phyloP scores from a whole-genome alignment of 2,329 filamentous ascomycete species.

The Calonectria leucothoes region DNA sequence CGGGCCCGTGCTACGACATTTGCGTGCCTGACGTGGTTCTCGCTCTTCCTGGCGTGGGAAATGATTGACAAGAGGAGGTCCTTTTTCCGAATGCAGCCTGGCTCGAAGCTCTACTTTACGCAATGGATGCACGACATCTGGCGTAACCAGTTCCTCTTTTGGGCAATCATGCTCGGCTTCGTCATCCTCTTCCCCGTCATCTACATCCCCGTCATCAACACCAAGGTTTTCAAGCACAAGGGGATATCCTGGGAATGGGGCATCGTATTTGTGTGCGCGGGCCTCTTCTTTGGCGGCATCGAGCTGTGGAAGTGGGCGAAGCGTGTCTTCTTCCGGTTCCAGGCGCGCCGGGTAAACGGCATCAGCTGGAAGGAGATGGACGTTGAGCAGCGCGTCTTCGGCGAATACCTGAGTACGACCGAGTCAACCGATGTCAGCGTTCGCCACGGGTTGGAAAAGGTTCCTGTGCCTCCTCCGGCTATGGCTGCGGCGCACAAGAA shows the following conservation, averaged over 20 bases:
- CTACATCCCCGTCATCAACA: conserved; percentile 72
- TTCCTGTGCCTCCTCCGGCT: conserved; percentile 26
- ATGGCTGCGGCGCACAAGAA: conserved; percentile 20
- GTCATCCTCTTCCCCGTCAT: conserved; percentile 62
- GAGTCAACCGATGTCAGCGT: conserved; percentile 43
- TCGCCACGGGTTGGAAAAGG: conserved; percentile 41
- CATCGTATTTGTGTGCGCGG: conserved; percentile 65
- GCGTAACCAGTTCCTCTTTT: conserved; percentile 80
- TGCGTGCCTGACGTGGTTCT: conserved; percentile 80
- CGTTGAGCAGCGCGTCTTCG: conserved; percentile 54
- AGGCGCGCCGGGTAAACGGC: conserved; percentile 37
- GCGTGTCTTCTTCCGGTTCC: conserved; percentile 54
- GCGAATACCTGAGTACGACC: conserved; percentile 48
- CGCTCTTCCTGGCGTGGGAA: conserved; percentile 83
- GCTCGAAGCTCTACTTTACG: conserved; percentile 68
- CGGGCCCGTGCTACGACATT: conserved; percentile 80
- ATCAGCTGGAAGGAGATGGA: conserved; percentile 51
- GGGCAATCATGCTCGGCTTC: conserved; percentile 64
- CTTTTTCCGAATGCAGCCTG: conserved; percentile 80
- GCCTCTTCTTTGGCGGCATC: conserved; percentile 68
- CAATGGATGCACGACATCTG: conserved; percentile 77
- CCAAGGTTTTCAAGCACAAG: conserved; percentile 69
- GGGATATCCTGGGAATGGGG: conserved; percentile 74
- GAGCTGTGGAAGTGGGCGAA: conserved; percentile 71
- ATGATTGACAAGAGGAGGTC: conserved; percentile 78